Percentiles rank a stretch among this genome's conserved stretches.
Evolutionary conservation across 2,329 filamentous ascomycete genomes (phyloP).

Genomic region (Tolypocladium guangdongense): DNA sequence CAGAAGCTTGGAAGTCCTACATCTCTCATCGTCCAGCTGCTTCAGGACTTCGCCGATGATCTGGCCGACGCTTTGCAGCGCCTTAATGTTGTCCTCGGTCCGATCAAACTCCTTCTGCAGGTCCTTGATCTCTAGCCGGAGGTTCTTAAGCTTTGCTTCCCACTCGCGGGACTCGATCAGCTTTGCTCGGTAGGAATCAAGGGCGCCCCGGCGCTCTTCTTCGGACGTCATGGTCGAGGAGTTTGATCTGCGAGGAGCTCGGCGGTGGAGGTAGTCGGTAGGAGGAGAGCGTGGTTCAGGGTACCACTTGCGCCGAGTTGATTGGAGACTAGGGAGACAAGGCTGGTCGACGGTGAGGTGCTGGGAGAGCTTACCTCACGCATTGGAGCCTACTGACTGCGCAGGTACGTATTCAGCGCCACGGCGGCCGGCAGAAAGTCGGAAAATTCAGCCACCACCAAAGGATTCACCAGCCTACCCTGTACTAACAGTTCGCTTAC

Average conservation of each 20-base stretch:
- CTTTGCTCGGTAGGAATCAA: conserved; percentile 68
- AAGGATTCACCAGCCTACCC: not conserved
- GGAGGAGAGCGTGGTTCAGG: not conserved
- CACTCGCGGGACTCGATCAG: conserved; percentile 93
- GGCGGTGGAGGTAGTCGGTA: not conserved
- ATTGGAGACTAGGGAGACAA: conserved; percentile 1
- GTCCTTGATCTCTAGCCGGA: conserved; percentile 92
- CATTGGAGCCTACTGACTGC: conserved; percentile 21
- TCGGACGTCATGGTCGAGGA: conserved; percentile 37
- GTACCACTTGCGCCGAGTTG: not conserved
- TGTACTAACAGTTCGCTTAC: not conserved
- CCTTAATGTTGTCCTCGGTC: conserved; percentile 99
- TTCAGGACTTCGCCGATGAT: conserved; percentile 99
- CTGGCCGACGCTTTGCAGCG: conserved; percentile 94
- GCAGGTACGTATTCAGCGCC: not conserved
- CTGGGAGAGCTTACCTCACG: conserved; percentile 29
- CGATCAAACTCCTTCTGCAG: conserved; percentile 91
- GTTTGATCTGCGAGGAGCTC: not conserved
- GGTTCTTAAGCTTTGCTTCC: conserved; percentile 92
- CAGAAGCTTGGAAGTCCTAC: conserved; percentile 39
- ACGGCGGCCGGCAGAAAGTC: conserved; percentile 20
- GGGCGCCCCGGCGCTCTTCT: conserved; percentile 55
- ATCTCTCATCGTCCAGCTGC: conserved; percentile 97
- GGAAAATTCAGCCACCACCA: conserved; percentile 7
- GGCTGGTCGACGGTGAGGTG: conserved; percentile 5